Percentiles rank a stretch among this genome's conserved stretches.
phyloP scores from a whole-genome alignment of 169 alveolate genomes.

The Ichthyophthirius multifiliis region DNA sequence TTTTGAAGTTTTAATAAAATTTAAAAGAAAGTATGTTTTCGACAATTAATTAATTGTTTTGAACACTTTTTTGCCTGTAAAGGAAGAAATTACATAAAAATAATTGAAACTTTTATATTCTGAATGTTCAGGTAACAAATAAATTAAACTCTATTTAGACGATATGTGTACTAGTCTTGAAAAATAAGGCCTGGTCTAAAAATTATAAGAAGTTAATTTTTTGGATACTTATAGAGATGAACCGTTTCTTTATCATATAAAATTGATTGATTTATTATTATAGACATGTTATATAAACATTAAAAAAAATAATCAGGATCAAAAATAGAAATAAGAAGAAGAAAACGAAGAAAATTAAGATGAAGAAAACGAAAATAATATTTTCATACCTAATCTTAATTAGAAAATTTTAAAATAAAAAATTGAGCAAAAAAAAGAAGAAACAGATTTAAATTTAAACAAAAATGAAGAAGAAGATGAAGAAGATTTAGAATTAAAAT shows the following conservation, averaged over 20 bases:
- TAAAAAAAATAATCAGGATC: background rate
- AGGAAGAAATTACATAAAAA: background rate
- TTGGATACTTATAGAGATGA: slow-evolving; percentile 43
- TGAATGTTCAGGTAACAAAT: slow-evolving; percentile 12
- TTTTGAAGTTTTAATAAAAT: background rate
- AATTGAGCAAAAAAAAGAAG: too few species aligned
- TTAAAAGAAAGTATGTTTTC: slow-evolving; percentile 19
- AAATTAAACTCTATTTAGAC: slow-evolving; percentile 12
- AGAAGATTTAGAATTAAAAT: background rate
- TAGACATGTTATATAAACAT: slow-evolving; percentile 14
- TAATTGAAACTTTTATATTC: slow-evolving; percentile 19
- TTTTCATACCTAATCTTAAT: too few species aligned
- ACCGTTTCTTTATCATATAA: slow-evolving; percentile 25
- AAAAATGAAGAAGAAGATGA: background rate
- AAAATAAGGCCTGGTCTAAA: background rate
- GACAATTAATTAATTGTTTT: slow-evolving; percentile 26
- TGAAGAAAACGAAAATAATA: too few species aligned
- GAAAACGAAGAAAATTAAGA: background rate
- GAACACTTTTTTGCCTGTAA: slow-evolving; percentile 22
- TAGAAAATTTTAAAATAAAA: too few species aligned
- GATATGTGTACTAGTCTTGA: slow-evolving; percentile 2
- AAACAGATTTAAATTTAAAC: background rate
- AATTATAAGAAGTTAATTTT: slow-evolving; percentile 25
- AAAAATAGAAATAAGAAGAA: background rate
- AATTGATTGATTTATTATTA: slow-evolving; percentile 14